Conservation (phyloP, 306 rosid genomes). For the Quercus wislizeni region DNA sequence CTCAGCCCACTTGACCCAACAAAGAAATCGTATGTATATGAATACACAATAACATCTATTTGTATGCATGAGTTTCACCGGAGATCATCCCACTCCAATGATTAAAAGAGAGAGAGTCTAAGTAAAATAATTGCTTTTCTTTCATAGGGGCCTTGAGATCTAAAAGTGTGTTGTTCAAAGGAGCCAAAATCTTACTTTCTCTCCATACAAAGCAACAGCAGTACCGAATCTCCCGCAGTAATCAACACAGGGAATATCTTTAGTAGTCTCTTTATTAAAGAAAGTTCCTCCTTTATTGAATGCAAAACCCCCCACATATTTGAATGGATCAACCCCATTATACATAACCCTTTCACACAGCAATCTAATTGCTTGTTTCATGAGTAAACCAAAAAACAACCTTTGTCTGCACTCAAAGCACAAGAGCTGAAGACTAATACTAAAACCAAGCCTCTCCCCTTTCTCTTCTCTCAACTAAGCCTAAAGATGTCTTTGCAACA, state of each 20-base stretch:
- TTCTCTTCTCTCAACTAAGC: neutral
- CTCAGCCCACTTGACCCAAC: too few relatives aligned
- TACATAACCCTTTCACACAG: conserved; percentile 38
- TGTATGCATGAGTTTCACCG: neutral
- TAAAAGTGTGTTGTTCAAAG: conserved; percentile 27
- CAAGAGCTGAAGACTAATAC: conserved; percentile 25
- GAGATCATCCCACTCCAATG: conserved; percentile 21
- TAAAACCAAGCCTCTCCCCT: conserved; percentile 20
- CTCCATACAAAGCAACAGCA: conserved; percentile 48
- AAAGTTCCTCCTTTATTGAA: conserved; percentile 32
- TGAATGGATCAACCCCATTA: conserved; percentile 9
- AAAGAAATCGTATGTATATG: too few relatives aligned
- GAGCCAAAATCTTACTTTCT: conserved; percentile 53
- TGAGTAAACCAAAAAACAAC: conserved; percentile 32
- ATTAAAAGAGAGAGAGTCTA: conserved; percentile 22
- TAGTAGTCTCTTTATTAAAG: conserved; percentile 60
- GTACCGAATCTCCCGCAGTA: conserved; percentile 27
- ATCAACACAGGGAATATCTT: conserved; percentile 39
- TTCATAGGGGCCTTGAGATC: conserved; percentile 35
- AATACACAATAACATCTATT: too few relatives aligned
- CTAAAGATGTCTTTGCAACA: conserved; percentile 46
- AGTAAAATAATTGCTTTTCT: conserved; percentile 45
- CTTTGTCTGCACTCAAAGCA: conserved; percentile 63
- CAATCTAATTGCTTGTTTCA: conserved; percentile 40
- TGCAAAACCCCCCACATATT: conserved; percentile 26